Conservation (phyloP, 495 filamentous ascomycete species). For the Hypoxylon lenormandii region DNA sequence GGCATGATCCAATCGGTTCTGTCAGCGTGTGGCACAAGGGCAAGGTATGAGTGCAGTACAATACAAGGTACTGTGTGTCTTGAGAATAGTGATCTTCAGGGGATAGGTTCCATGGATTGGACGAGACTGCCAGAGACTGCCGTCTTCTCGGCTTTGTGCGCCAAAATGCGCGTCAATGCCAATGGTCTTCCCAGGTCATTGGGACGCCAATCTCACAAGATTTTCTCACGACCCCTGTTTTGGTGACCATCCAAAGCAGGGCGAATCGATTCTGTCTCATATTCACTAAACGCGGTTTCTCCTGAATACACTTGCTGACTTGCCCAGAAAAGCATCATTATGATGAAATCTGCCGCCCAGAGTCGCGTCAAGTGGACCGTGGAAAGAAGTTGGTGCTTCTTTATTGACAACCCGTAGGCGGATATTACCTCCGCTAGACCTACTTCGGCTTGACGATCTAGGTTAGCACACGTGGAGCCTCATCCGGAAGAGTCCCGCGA, state of each 20-base stretch:
- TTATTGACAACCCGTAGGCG: conserved; percentile 26
- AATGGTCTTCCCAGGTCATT: conserved; percentile 36
- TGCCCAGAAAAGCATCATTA: conserved; percentile 23
- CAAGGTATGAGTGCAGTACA: conserved; percentile 18
- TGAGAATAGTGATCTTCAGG: conserved; percentile 41
- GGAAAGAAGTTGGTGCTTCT: conserved; percentile 6
- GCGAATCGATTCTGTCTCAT: conserved; percentile 16
- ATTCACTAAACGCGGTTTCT: conserved; percentile 16
- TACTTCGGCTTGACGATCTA: conserved; percentile 39
- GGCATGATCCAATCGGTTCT: not conserved
- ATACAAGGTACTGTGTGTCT: not conserved
- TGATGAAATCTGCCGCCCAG: conserved; percentile 30
- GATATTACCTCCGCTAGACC: conserved; percentile 42
- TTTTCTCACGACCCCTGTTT: conserved; percentile 22
- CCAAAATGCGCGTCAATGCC: conserved; percentile 30
- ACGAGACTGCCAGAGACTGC: conserved; percentile 23
- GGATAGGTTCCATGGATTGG: conserved; percentile 35
- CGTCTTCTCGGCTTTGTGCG: conserved; percentile 29
- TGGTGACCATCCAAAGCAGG: conserved; percentile 5
- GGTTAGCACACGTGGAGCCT: conserved; percentile 46
- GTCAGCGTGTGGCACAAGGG: conserved; percentile 14
- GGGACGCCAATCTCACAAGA: conserved; percentile 39
- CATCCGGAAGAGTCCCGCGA: conserved; percentile 45
- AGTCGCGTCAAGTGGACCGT: conserved; percentile 37
- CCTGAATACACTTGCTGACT: conserved; percentile 22